Percentiles rank a stretch among this genome's conserved stretches.
These are phyloP conservation scores for Xylaria polymorpha DNA, from an alignment of 2,329 filamentous ascomycete species.

Conservation along the genomic window DNA sequence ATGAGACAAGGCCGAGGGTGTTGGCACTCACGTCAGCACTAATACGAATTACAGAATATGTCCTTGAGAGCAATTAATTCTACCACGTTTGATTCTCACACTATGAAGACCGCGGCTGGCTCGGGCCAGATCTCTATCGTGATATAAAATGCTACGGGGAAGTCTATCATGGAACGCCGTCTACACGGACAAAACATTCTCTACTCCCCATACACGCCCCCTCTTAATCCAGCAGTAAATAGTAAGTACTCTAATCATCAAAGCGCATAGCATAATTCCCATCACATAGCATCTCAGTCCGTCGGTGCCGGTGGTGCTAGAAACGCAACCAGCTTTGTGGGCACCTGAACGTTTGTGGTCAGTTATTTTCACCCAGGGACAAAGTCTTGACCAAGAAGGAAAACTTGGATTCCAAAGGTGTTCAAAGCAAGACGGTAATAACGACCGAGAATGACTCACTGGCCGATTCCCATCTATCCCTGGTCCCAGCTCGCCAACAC, in stretches of 20 bases:
- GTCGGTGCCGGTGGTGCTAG: not conserved
- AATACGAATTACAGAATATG: not conserved
- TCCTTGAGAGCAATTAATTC: not conserved
- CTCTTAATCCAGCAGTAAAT: not conserved
- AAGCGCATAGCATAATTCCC: not conserved
- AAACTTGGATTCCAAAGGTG: not conserved
- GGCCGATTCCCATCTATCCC: conserved; percentile 14
- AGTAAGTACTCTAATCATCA: not conserved
- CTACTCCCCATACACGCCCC: not conserved
- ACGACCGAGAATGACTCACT: not conserved
- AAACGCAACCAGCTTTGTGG: conserved; percentile 32
- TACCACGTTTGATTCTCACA: not conserved
- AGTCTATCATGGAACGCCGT: conserved; percentile 2
- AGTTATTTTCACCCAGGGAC: not conserved
- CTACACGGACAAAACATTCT: not conserved
- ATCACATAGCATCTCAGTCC: not conserved
- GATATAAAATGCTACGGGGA: not conserved
- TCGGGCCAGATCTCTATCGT: not conserved
- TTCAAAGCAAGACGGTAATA: not conserved
- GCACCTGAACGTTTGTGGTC: not conserved
- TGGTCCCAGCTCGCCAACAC: conserved; percentile 17
- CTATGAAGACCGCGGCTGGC: not conserved
- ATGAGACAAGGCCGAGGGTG: not conserved
- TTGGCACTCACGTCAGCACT: not conserved
- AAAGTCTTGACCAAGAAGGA: not conserved